Evolutionary conservation across 495 filamentous ascomycete species (phyloP).

Genomic region (Chlorociboria aeruginascens): DNA sequence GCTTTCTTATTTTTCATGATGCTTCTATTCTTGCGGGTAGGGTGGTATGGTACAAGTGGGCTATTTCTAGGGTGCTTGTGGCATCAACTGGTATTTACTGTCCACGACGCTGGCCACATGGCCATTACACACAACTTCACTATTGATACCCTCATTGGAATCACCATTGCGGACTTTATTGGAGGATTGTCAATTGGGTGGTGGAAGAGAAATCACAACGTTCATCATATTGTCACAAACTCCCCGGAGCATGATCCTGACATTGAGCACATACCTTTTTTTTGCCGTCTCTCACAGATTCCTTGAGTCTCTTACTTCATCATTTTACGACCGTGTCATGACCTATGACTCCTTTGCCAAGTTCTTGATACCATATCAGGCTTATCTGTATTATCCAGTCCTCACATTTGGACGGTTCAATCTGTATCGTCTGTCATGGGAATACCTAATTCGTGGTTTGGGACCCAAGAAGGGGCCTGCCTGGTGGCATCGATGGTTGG

Average conservation of each 20-base stretch:
- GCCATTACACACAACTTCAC: slow-evolving; percentile 88
- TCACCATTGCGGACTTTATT: slow-evolving; percentile 80
- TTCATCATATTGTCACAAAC: slow-evolving; percentile 97
- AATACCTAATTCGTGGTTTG: slow-evolving; percentile 61
- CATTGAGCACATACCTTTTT: slow-evolving; percentile 94
- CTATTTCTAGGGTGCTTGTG: slow-evolving; percentile 76
- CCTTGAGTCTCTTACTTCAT: slow-evolving; percentile 61
- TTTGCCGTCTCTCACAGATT: slow-evolving; percentile 88
- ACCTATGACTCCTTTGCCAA: slow-evolving; percentile 66
- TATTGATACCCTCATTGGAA: slow-evolving; percentile 72
- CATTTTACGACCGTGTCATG: slow-evolving; percentile 86
- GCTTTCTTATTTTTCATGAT: slow-evolving; percentile 50
- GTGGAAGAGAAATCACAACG: slow-evolving; percentile 98
- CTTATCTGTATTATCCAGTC: slow-evolving; percentile 80
- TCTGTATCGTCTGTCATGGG: slow-evolving; percentile 75
- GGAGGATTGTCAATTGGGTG: slow-evolving; percentile 87
- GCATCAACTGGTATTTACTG: slow-evolving; percentile 93
- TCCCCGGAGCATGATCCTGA: slow-evolving; percentile 94
- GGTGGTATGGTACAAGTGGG: slow-evolving; percentile 66
- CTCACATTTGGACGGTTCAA: slow-evolving; percentile 85
- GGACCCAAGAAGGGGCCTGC: slow-evolving; percentile 75
- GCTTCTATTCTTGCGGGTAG: slow-evolving; percentile 50
- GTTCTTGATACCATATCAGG: slow-evolving; percentile 60
- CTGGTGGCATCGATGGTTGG: slow-evolving; percentile 82
- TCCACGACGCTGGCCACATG: slow-evolving; percentile 96